Conservation (phyloP, 225 moss, liverwort and hornwort genomes). For the Pseudisothecium myosuroides region DNA sequence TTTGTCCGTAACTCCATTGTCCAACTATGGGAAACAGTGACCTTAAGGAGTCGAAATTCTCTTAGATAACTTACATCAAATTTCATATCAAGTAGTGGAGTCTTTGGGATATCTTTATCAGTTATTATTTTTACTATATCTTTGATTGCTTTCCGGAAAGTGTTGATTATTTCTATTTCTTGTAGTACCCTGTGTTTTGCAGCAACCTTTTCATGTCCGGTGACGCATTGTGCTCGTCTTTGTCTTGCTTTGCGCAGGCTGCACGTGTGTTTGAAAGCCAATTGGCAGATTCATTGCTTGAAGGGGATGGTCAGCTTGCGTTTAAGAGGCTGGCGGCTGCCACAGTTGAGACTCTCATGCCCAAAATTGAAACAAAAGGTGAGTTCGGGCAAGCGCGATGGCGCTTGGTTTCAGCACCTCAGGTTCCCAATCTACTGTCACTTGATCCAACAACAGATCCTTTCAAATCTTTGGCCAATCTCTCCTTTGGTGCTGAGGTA, state of each 20-base stretch:
- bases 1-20: neutral
- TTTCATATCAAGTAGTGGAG: neutral
- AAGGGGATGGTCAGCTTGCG: slow-evolving; percentile 93
- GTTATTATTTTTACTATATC: neutral
- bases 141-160: neutral
- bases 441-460: slow-evolving; percentile 97
- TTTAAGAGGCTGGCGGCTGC: slow-evolving; percentile 97
- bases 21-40: neutral
- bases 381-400: slow-evolving; percentile 98
- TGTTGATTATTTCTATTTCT: neutral
- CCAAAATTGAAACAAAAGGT: slow-evolving; percentile 95
- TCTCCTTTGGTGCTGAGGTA: slow-evolving; percentile 97
- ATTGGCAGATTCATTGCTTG: slow-evolving; percentile 87
- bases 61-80: neutral
- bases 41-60: neutral
- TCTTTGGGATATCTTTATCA: neutral
- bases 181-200: neutral
- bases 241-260: slow-evolving; percentile 44
- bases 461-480: slow-evolving; percentile 97
- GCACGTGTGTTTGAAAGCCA: slow-evolving; percentile 93
- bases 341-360: slow-evolving; percentile 97
- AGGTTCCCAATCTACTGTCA: slow-evolving; percentile 93
- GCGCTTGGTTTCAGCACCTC: slow-evolving; percentile 98
- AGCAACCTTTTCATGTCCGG: neutral
- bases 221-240: neutral